Evolutionary conservation across 1,284 basidiomycete genomes (phyloP).

Genomic region (Pisolithus thermaeus): DNA sequence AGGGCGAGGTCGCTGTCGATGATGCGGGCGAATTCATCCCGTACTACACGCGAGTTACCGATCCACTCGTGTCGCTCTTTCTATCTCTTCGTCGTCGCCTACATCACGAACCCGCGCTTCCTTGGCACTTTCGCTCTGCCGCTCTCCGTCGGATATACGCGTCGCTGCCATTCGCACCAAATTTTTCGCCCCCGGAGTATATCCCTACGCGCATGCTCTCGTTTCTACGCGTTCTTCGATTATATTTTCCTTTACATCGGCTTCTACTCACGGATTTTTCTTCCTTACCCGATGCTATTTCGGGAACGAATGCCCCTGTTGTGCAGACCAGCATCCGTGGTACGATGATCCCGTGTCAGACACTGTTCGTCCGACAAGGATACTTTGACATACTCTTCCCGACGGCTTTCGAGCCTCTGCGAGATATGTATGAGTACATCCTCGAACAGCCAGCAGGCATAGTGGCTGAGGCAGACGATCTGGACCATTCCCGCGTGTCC

Average conservation of each 20-base stretch:
- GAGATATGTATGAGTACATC: conserved; percentile 84
- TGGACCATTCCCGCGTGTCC: conserved; percentile 35
- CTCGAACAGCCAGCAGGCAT: conserved; percentile 51
- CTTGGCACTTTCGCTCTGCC: conserved; percentile 48
- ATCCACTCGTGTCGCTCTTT: conserved; percentile 78
- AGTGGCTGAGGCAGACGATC: conserved; percentile 18
- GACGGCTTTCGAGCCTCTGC: conserved; percentile 81
- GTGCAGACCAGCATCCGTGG: conserved; percentile 91
- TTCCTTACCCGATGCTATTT: conserved; percentile 80
- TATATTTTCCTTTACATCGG: conserved; percentile 86
- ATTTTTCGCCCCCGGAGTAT: conserved; percentile 87
- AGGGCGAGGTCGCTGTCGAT: conserved; percentile 82
- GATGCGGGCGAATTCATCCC: conserved; percentile 80
- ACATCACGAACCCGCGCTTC: conserved; percentile 49
- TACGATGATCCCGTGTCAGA: conserved; percentile 84
- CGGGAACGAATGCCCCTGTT: conserved; percentile 86
- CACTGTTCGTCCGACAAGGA: conserved; percentile 90
- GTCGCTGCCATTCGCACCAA: conserved; percentile 83
- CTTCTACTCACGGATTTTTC: conserved; percentile 93
- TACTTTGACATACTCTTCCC: conserved; percentile 99
- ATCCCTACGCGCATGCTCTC: conserved; percentile 90
- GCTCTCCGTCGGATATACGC: conserved; percentile 58
- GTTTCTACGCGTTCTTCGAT: conserved; percentile 79
- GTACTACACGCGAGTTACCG: conserved; percentile 80
- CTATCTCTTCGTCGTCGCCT: conserved; percentile 58